Percentiles rank a stretch among this genome's conserved stretches.
Evolutionary conservation across 352 stramenopile genomes (phyloP).

Genomic region (Pythium scleroteichum): DNA sequence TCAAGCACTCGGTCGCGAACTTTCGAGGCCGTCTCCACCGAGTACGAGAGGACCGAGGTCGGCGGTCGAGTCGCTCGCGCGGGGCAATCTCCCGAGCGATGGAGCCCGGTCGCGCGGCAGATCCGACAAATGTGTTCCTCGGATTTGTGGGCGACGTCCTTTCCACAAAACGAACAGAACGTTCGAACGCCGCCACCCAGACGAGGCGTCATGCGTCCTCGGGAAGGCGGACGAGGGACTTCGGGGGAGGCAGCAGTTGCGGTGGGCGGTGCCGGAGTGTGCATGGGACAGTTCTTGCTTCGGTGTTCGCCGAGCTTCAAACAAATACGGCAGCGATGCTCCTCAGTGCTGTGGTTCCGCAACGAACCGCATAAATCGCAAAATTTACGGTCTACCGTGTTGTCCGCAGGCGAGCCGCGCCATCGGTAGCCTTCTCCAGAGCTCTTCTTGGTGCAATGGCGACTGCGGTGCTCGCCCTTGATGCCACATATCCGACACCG

Average conservation of each 20-base stretch:
- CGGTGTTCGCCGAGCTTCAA: constrained; percentile 56
- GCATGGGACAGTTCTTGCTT: constrained; percentile 60
- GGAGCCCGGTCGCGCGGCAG: constrained; percentile 49
- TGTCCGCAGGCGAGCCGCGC: constrained; percentile 46
- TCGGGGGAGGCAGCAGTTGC: background rate
- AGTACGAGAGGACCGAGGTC: constrained; percentile 61
- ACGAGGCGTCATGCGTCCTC: constrained; percentile 12
- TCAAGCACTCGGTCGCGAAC: constrained; percentile 58
- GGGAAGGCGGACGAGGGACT: constrained; percentile 3
- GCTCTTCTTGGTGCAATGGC: constrained; percentile 38
- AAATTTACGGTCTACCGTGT: constrained; percentile 43
- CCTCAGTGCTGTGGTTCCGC: constrained; percentile 50
- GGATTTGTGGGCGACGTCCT: constrained; percentile 51
- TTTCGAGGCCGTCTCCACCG: constrained; percentile 65
- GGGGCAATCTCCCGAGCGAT: constrained; percentile 64
- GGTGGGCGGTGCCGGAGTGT: constrained; percentile 12
- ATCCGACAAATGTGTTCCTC: constrained; percentile 64
- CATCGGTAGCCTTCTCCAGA: constrained; percentile 33
- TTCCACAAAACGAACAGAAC: constrained; percentile 66
- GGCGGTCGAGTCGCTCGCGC: constrained; percentile 4
- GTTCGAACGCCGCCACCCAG: constrained; percentile 7
- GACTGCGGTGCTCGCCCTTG: constrained; percentile 59
- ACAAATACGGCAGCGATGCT: constrained; percentile 74
- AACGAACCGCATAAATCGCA: constrained; percentile 62
- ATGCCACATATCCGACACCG: constrained; percentile 57